Conservation (phyloP, 2,329 filamentous ascomycete species). For the Trichothecium sympodiale region DNA sequence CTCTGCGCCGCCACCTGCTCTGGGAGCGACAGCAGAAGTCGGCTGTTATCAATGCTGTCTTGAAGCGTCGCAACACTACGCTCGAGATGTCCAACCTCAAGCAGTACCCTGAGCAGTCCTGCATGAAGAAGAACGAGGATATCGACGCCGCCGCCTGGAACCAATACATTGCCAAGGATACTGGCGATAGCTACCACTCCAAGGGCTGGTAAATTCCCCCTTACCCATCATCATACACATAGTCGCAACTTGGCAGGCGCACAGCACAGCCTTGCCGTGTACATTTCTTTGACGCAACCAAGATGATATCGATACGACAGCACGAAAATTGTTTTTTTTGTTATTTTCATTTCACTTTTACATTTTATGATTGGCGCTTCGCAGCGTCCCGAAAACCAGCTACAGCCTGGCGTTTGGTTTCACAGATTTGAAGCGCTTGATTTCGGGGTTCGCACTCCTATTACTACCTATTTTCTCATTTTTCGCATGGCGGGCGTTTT, state of each 20-base stretch:
- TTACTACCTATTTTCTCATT: no score
- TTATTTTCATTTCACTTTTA: no score
- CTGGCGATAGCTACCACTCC: constrained; percentile 37
- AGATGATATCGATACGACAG: no score
- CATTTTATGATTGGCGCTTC: no score
- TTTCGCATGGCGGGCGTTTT: no score
- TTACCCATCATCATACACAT: background rate
- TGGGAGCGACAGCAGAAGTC: constrained; percentile 96
- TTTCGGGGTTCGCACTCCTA: no score
- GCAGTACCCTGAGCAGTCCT: constrained; percentile 61
- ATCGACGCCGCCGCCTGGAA: constrained; percentile 68
- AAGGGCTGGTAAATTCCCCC: constrained; percentile 25
- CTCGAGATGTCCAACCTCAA: constrained; percentile 83
- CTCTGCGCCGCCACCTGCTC: constrained; percentile 78
- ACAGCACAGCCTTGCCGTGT: background rate
- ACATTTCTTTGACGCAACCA: background rate
- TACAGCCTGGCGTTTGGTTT: no score
- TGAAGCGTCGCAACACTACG: constrained; percentile 83
- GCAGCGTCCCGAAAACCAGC: no score
- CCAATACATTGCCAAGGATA: constrained; percentile 73
- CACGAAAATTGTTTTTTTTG: no score
- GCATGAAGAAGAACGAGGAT: constrained; percentile 48
- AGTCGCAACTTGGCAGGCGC: background rate
- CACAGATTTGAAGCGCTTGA: no score
- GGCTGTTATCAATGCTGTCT: constrained; percentile 73